These are phyloP conservation scores for Blepharisma japonicum DNA, from an alignment of 73 alveolate genomes.

Conservation along the genomic window DNA sequence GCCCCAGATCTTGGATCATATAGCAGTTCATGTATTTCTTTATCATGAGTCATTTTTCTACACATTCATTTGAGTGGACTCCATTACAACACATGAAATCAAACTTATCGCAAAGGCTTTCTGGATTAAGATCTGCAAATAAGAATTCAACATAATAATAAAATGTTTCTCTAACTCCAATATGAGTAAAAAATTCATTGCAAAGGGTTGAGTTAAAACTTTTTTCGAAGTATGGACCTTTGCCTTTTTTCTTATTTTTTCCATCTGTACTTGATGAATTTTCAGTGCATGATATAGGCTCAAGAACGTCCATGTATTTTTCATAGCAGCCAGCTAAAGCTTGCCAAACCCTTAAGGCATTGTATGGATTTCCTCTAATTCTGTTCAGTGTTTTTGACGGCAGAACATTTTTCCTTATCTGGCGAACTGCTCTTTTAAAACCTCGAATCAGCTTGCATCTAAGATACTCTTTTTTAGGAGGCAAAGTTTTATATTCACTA, in stretches of 20 bases:
- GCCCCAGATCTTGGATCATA: too few species aligned
- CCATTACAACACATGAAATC: too few species aligned
- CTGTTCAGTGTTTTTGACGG: neutral
- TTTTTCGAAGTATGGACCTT: neutral
- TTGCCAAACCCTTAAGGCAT: neutral
- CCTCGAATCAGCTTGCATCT: slow-evolving; percentile 4
- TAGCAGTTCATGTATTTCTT: too few species aligned
- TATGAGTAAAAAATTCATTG: too few species aligned
- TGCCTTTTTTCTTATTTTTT: neutral
- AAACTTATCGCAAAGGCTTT: too few species aligned
- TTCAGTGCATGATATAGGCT: neutral
- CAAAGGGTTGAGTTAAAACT: too few species aligned
- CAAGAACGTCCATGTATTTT: neutral
- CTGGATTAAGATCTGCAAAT: too few species aligned
- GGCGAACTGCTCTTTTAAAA: neutral
- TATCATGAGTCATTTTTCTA: too few species aligned
- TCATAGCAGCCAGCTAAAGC: neutral
- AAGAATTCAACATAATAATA: too few species aligned
- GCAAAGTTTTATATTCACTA: neutral
- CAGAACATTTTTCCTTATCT: neutral
- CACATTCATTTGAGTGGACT: too few species aligned
- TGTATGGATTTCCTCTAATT: neutral
- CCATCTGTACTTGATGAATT: neutral
- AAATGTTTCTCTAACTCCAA: too few species aligned
- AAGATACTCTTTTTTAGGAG: neutral